These are phyloP conservation scores for Torrubiellomyces zombiae DNA, from an alignment of 2,329 filamentous ascomycete species.

Conservation along the genomic window DNA sequence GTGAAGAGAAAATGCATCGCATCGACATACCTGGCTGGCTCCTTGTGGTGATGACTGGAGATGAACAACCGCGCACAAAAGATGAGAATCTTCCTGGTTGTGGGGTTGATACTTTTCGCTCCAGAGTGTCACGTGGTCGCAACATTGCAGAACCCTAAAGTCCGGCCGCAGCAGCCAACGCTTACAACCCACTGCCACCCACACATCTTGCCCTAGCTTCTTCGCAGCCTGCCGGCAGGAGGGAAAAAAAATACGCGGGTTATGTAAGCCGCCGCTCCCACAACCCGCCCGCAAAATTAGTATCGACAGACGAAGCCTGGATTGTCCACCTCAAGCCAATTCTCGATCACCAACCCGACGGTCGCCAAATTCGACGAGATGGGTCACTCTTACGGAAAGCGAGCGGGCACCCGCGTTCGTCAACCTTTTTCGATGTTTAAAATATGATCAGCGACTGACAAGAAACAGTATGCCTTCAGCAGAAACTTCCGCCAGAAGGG, in stretches of 20 bases:
- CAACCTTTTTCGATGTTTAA: conserved; percentile 6
- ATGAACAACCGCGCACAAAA: conserved; percentile 15
- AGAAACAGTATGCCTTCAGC: conserved; percentile 68
- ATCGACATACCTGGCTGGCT: conserved; percentile 23
- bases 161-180: conserved; percentile 1
- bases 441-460: conserved; percentile 14
- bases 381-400: conserved; percentile 78
- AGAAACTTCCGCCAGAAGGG: conserved; percentile 91
- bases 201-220: conserved; percentile 17
- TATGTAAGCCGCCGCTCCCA: conserved; percentile 20
- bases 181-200: conserved; percentile 6
- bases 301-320: conserved; percentile 15
- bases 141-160: conserved; percentile 17
- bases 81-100: conserved; percentile 15
- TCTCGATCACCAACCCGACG: conserved; percentile 24
- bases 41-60: conserved; percentile 18
- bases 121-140: conserved; percentile 11
- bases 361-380: conserved; percentile 43
- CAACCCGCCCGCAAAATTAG: conserved; percentile 22
- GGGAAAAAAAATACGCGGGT: conserved; percentile 17
- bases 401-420: conserved; percentile 70
- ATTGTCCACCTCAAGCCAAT: conserved; percentile 19
- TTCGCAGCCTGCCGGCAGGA: conserved; percentile 1
- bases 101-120: conserved; percentile 16
- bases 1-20: conserved; percentile 4